phyloP scores from a whole-genome alignment of 2,329 filamentous ascomycete species.

The Fusarium luffae region DNA sequence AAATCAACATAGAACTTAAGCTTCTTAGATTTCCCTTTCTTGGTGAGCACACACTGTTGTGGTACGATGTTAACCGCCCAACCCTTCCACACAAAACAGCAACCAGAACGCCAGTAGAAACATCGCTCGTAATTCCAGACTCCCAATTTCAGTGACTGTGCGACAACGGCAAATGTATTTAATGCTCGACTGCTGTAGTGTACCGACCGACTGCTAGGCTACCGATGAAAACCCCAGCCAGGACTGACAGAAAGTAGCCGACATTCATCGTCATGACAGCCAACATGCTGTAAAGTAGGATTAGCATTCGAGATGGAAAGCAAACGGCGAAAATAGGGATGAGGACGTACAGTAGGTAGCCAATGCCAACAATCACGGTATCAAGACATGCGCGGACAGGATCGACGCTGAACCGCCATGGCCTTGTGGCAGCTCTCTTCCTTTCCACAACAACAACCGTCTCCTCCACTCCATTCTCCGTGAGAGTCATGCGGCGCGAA shows the following conservation, averaged over 20 bases:
- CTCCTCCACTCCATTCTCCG: slow-evolving; percentile 83
- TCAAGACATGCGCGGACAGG: slow-evolving; percentile 77
- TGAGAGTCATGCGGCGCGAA: slow-evolving; percentile 71
- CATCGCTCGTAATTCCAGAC: not conserved
- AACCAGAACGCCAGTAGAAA: slow-evolving; percentile 1
- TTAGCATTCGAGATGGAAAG: slow-evolving; percentile 8
- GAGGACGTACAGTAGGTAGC: slow-evolving; percentile 82
- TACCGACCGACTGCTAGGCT: slow-evolving; percentile 84
- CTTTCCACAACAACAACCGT: slow-evolving; percentile 78
- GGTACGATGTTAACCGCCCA: not conserved
- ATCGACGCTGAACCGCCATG: slow-evolving; percentile 86
- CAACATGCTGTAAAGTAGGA: slow-evolving; percentile 76
- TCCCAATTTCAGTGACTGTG: not conserved
- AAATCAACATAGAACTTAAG: not conserved
- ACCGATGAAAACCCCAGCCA: slow-evolving; percentile 85
- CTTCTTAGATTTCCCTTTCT: not conserved
- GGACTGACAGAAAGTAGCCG: slow-evolving; percentile 84
- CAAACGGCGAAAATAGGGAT: not conserved
- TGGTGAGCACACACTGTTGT: no score
- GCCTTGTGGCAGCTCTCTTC: slow-evolving; percentile 63
- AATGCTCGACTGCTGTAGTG: slow-evolving; percentile 61
- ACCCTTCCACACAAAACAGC: not conserved
- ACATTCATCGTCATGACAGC: slow-evolving; percentile 92
- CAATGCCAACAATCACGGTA: slow-evolving; percentile 78
- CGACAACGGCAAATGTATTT: not conserved